These are phyloP conservation scores for Calocera viscosa DNA, from an alignment of 768 basidiomycete genomes.

Conservation along the genomic window DNA sequence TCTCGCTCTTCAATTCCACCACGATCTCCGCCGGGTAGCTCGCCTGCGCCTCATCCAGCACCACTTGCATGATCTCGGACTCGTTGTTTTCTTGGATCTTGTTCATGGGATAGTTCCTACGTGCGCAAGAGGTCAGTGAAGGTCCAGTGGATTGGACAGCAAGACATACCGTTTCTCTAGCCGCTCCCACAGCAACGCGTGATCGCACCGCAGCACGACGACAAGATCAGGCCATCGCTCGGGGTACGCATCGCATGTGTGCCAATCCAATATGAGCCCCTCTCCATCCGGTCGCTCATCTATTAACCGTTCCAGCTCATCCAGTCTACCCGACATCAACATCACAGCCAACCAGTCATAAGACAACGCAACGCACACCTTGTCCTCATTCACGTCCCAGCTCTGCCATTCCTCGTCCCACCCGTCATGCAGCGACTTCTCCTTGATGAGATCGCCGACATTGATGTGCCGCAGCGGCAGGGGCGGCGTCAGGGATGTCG, in stretches of 20 bases:
- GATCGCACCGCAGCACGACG: slow-evolving; percentile 81
- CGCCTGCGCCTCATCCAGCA: slow-evolving; percentile 73
- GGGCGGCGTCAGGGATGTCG: slow-evolving; percentile 30
- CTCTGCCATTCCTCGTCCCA: slow-evolving; percentile 93
- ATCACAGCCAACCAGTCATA: not conserved
- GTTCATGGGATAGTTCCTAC: slow-evolving; percentile 71
- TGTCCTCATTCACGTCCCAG: slow-evolving; percentile 91
- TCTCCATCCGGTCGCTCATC: slow-evolving; percentile 35
- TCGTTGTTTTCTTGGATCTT: slow-evolving; percentile 99
- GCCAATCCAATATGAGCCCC: slow-evolving; percentile 86
- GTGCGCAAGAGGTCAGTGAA: slow-evolving; percentile 10
- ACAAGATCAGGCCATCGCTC: slow-evolving; percentile 96
- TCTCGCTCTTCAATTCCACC: slow-evolving; percentile 69
- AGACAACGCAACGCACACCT: slow-evolving; percentile 39
- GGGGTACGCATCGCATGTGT: slow-evolving; percentile 85
- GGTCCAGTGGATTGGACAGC: not conserved
- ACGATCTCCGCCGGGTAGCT: slow-evolving; percentile 80
- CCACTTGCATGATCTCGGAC: slow-evolving; percentile 93
- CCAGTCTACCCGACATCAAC: slow-evolving; percentile 43
- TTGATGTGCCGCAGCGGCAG: slow-evolving; percentile 70
- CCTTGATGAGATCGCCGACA: slow-evolving; percentile 80
- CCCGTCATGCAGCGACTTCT: slow-evolving; percentile 62
- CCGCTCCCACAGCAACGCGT: slow-evolving; percentile 75
- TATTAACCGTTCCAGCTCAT: slow-evolving; percentile 68
- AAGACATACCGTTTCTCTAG: slow-evolving; percentile 68